Evolutionary conservation across 2,329 filamentous ascomycete genomes (phyloP).

Genomic region (Fusarium sulawesiense): DNA sequence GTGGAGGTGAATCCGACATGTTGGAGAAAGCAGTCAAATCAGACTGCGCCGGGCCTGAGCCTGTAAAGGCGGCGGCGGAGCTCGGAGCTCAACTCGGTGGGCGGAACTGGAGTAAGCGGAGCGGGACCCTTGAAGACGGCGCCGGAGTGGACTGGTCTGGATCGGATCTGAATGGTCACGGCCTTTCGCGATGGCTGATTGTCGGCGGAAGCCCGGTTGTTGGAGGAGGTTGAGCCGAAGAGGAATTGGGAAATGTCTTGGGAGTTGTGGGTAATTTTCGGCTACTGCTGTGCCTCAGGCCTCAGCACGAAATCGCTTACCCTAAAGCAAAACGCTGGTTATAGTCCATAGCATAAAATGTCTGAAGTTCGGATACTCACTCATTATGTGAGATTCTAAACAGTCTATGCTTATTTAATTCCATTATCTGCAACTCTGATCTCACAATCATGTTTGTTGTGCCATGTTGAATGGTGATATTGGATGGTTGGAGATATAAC

Average conservation of each 20-base stretch:
- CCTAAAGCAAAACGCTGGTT: background rate
- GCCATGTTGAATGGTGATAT: background rate
- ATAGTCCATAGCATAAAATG: background rate
- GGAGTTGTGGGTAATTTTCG: background rate
- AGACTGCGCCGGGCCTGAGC: slow-evolving; percentile 36
- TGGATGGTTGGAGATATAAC: accelerated
- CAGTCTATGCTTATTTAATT: background rate
- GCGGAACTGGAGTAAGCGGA: slow-evolving; percentile 31
- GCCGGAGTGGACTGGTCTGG: slow-evolving; percentile 24
- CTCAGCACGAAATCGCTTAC: background rate
- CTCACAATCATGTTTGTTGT: background rate
- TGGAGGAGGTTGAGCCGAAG: slow-evolving; percentile 49
- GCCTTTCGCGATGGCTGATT: slow-evolving; percentile 55
- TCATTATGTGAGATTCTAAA: background rate
- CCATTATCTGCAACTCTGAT: background rate
- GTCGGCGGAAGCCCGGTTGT: slow-evolving; percentile 57
- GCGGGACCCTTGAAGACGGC: slow-evolving; percentile 38
- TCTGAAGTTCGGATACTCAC: background rate
- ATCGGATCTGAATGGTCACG: slow-evolving; percentile 16
- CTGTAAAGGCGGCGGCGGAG: slow-evolving; percentile 37
- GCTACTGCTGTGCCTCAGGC: background rate
- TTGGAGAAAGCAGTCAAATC: slow-evolving; percentile 14
- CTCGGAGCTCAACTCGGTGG: slow-evolving; percentile 38
- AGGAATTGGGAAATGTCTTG: slow-evolving; percentile 24
- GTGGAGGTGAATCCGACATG: slow-evolving; percentile 47